Conservation (phyloP, 208 protist species). For the Wallacemonas sp. region DNA sequence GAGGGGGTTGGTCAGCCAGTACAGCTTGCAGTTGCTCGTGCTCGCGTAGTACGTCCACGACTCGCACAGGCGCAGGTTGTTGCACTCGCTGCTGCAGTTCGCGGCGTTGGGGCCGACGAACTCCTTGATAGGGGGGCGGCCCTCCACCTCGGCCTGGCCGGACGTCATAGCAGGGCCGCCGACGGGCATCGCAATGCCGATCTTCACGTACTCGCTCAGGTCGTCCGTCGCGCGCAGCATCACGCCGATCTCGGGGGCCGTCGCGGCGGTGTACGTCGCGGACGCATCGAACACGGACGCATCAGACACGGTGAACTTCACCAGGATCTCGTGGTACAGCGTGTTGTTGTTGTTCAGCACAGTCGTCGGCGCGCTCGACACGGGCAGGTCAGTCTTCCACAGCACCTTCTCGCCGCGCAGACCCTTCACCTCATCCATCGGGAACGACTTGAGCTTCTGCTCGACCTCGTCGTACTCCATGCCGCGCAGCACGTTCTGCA, state of each 20-base stretch:
- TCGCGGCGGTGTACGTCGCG: constrained; percentile 19
- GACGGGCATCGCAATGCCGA: constrained; percentile 18
- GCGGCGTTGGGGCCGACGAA: neutral
- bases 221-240: constrained; percentile 24
- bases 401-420: constrained; percentile 25
- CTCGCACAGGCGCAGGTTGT: constrained; percentile 26
- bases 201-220: constrained; percentile 5
- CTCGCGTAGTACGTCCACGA: constrained; percentile 34
- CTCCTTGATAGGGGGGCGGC: no score
- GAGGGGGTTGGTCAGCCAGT: constrained; percentile 27
- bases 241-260: constrained; percentile 37
- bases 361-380: neutral
- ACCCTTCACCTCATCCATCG: constrained; percentile 32
- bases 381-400: neutral
- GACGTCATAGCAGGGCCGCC: constrained; percentile 22
- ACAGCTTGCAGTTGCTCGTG: constrained; percentile 26
- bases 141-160: constrained; percentile 9
- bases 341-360: constrained; percentile 5
- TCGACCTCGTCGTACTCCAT: constrained; percentile 43
- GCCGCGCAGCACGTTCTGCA: constrained; percentile 43
- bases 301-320: constrained; percentile 28
- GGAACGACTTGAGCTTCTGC: constrained; percentile 37
- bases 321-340: constrained; percentile 34
- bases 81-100: constrained; percentile 41
- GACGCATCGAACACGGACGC: constrained; percentile 14